Base-by-base conservation (phyloP, 495 filamentous ascomycete species). In the Evernia prunastri region DNA sequence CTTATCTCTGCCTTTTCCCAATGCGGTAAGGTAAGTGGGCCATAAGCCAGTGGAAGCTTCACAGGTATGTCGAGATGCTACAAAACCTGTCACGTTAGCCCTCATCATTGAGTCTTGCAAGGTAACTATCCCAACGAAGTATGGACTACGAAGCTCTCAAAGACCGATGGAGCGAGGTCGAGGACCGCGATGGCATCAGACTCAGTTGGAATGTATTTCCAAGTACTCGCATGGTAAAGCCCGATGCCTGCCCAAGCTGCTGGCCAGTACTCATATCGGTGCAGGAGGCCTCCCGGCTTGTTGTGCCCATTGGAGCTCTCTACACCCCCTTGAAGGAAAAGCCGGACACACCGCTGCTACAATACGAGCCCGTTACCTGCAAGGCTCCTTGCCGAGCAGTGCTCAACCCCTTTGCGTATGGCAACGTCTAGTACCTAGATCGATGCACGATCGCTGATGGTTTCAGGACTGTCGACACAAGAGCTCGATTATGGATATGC, bases 121-220 rank as follows among this genome's bases (percentile, higher is more conserved):
- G 27, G 23, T 10, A 29, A n/a, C n/a, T n/a, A n/a, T n/a, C 18
- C 40, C 45, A 15, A 27, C 57, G 47, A 60, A 84, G 71, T 61
- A 89, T 89, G 86, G 88, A 90, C 73, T 89, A 85, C 78, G 88
- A 91, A 69, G 80, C 81, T 60, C 75, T 96, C 69, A 99, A 99
- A 79, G 95, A 97, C 76, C 88, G 91, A 80, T 99, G 95, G 95
- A 89, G 89, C 70, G 92, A 95, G 75, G 86, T 95, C 63, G 95
- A 99, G 79, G 95, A 99, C 68, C 86, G 91, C 56, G 95, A 99
- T 87, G 95, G 95, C 61, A 84, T 97, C 72, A 86, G 95, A 71
- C 84, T 99, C 62, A 97, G 94, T 77, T 99, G 95, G 95, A 99
- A 99, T 74, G 96, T 95, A 43, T 97, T 99, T 76, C 95, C 95